Evolutionary conservation across 129 eudicot genomes (phyloP).

Genomic region (Calendula officinalis): DNA sequence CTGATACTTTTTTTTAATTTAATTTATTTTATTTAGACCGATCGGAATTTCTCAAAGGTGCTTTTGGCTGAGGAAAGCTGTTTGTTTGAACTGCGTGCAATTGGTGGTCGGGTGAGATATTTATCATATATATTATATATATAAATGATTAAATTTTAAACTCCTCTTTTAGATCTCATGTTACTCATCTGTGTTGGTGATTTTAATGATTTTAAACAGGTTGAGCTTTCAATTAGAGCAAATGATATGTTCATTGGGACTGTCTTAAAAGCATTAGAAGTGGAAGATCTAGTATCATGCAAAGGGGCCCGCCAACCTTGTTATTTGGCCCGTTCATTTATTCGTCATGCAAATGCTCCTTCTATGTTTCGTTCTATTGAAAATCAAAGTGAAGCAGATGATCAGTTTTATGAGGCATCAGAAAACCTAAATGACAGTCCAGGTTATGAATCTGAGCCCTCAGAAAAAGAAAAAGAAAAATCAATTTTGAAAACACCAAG

Average conservation of each 20-base stretch:
- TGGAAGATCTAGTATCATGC: conserved; percentile 77
- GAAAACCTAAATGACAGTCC: conserved; percentile 72
- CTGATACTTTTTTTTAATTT: conserved; percentile 5
- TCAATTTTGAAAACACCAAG: conserved; percentile 60
- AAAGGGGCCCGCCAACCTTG: conserved; percentile 47
- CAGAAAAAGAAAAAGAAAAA: conserved; percentile 31
- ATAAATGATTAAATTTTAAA: not conserved
- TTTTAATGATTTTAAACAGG: conserved; percentile 53
- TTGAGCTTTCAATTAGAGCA: conserved; percentile 73
- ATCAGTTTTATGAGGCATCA: conserved; percentile 75
- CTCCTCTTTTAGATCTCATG: not conserved
- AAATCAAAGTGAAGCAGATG: conserved; percentile 71
- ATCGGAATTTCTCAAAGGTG: conserved; percentile 52
- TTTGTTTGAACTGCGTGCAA: conserved; percentile 92
- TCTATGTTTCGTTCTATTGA: conserved; percentile 37
- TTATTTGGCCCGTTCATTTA: conserved; percentile 81
- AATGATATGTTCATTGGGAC: conserved; percentile 94
- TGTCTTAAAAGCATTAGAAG: conserved; percentile 81
- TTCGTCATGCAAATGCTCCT: conserved; percentile 58
- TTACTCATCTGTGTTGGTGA: conserved; percentile 20
- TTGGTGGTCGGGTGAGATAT: conserved; percentile 83
- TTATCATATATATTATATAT: not conserved
- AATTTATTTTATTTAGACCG: conserved; percentile 35
- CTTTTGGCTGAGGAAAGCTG: conserved; percentile 85
- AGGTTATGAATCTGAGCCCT: conserved; percentile 34